Evolutionary conservation across 1,284 basidiomycete genomes (phyloP).

Genomic region (Papiliotrema nemorosa): DNA sequence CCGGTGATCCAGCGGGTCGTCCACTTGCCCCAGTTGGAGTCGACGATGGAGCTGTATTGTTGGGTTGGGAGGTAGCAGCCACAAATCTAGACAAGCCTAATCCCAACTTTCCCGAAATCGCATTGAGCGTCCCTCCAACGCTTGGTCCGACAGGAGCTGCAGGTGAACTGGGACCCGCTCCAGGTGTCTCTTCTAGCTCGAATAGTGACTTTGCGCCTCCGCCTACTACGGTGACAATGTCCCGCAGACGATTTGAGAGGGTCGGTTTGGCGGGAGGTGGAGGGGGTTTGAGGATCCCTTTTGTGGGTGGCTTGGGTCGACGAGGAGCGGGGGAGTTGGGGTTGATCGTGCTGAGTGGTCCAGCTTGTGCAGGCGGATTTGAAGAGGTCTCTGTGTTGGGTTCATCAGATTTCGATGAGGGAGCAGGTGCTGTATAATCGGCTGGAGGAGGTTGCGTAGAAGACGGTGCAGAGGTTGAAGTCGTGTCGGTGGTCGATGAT

Average conservation of each 20-base stretch:
- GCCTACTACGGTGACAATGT: conserved; percentile 40
- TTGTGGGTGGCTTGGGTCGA: conserved; percentile 42
- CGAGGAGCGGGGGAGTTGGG: conserved; percentile 24
- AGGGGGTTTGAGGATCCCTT: conserved; percentile 48
- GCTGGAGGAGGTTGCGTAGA: too few relatives aligned
- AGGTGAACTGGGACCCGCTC: neutral
- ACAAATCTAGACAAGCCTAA: conserved; percentile 30
- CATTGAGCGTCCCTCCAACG: conserved; percentile 26
- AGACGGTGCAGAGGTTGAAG: too few relatives aligned
- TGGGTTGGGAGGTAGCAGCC: neutral
- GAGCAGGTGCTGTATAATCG: too few relatives aligned
- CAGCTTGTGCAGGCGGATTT: too few relatives aligned
- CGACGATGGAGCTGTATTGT: too few relatives aligned
- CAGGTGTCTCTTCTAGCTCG: conserved; percentile 9
- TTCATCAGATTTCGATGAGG: too few relatives aligned
- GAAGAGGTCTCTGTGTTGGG: too few relatives aligned
- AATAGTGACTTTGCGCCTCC: conserved; percentile 23
- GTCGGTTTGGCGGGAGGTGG: conserved; percentile 47
- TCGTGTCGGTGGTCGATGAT: too few relatives aligned
- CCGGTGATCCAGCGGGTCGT: conserved; percentile 11
- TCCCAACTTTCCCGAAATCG: conserved; percentile 28
- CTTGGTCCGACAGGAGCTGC: neutral
- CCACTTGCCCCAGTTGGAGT: too few relatives aligned
- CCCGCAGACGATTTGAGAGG: conserved; percentile 41
- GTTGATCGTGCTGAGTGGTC: neutral